Evolutionary conservation across 1,284 basidiomycete species (phyloP).

Genomic region (Dichomitus squalens): DNA sequence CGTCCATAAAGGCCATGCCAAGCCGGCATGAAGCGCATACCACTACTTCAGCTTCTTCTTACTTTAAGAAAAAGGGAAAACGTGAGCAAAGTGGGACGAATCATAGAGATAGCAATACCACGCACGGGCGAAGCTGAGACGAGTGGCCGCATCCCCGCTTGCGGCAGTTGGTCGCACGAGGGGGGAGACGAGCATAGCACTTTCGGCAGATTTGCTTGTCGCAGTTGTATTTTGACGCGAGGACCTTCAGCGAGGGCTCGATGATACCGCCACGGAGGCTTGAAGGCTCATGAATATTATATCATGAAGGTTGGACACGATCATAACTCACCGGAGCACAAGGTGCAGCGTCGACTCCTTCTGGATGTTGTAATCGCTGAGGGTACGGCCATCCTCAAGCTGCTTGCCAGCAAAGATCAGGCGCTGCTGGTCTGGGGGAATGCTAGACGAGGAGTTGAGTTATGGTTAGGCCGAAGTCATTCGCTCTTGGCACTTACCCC

Average conservation of each 20-base stretch:
- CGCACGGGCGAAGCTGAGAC: conserved; percentile 90
- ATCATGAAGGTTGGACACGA: neutral
- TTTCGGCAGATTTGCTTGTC: conserved; percentile 99
- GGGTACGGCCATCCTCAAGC: conserved; percentile 94
- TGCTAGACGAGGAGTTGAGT: conserved; percentile 49
- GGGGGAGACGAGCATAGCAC: conserved; percentile 99
- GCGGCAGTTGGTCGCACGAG: conserved; percentile 98
- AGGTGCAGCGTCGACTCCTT: conserved; percentile 99
- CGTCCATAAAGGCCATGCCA: conserved; percentile 14
- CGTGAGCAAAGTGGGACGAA: neutral
- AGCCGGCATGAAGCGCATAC: conserved; percentile 27
- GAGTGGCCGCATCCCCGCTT: conserved; percentile 93
- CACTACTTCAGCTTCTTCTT: conserved; percentile 97
- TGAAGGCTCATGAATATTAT: conserved; percentile 6
- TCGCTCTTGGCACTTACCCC: conserved; percentile 54
- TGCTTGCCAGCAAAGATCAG: conserved; percentile 96
- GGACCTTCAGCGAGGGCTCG: conserved; percentile 96
- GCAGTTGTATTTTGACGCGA: conserved; percentile 97
- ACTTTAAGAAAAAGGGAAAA: conserved; percentile 37
- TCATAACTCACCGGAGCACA: conserved; percentile 77
- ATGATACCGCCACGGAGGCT: conserved; percentile 98
- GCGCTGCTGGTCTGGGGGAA: conserved; percentile 93
- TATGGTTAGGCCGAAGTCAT: neutral
- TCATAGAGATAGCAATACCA: neutral
- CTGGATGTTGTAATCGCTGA: conserved; percentile 98